These are phyloP conservation scores for Monosporascus sp. DNA, from an alignment of 2,329 filamentous ascomycete genomes.

Conservation along the genomic window DNA sequence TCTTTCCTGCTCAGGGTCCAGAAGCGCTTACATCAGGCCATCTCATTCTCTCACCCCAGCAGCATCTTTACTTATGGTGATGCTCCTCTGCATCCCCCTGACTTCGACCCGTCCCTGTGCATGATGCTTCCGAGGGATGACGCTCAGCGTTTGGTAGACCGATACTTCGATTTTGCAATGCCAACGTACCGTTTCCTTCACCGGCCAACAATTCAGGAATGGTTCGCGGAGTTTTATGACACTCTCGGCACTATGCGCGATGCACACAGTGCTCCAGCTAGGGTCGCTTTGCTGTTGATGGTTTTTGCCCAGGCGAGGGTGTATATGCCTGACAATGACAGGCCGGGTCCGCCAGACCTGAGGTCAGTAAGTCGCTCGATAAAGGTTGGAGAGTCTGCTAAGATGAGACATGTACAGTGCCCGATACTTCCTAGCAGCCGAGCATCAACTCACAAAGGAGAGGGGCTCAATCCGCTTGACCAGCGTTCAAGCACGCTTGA, in stretches of 20 bases:
- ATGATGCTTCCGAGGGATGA: constrained; percentile 30
- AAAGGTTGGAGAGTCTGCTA: too few species aligned
- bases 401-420: constrained; percentile 1
- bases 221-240: constrained; percentile 41
- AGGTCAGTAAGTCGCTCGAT: constrained; percentile 1
- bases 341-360: constrained; percentile 19
- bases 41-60: constrained; percentile 28
- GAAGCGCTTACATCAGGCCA: constrained; percentile 38
- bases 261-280: constrained; percentile 33
- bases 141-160: constrained; percentile 23
- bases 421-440: constrained; percentile 13
- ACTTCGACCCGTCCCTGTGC: constrained; percentile 37
- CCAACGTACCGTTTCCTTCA: constrained; percentile 39
- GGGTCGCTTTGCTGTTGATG: constrained; percentile 30
- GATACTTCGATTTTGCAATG: constrained; percentile 38
- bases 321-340: constrained; percentile 32
- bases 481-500: constrained; percentile 26
- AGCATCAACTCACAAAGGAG: constrained; percentile 21
- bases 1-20: constrained; percentile 46
- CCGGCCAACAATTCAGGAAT: constrained; percentile 33
- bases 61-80: constrained; percentile 47
- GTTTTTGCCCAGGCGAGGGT: constrained; percentile 39
- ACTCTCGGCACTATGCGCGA: constrained; percentile 34
- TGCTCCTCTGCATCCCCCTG: constrained; percentile 33
- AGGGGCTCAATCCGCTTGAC: constrained; percentile 22